phyloP scores from a whole-genome alignment of 345 rosid species.

The Brassica juncea region DNA sequence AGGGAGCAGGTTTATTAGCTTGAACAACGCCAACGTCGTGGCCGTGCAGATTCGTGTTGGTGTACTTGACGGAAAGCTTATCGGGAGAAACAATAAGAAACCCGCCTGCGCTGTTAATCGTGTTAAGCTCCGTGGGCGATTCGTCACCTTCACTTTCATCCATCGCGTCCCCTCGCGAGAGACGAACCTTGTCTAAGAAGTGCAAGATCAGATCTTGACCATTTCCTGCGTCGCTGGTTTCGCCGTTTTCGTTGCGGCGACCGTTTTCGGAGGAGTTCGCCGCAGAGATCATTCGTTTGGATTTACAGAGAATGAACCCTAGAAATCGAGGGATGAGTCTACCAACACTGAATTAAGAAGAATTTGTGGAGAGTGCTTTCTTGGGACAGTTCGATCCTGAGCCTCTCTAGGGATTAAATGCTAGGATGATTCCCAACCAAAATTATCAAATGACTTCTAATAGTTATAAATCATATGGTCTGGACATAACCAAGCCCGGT shows the following conservation, averaged over 20 bases:
- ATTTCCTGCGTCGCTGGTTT: constrained; percentile 3
- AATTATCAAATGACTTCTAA: not conserved
- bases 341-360: not conserved
- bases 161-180: constrained; percentile 36
- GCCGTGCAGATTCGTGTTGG: constrained; percentile 61
- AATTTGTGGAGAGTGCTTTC: not conserved
- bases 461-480: too few relatives aligned
- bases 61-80: constrained; percentile 78
- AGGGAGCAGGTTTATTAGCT: constrained; percentile 79
- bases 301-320: not conserved
- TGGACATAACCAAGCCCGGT: too few relatives aligned
- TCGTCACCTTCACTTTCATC: constrained; percentile 66
- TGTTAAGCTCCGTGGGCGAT: constrained; percentile 80
- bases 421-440: not conserved
- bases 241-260: constrained; percentile 26
- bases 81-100: constrained; percentile 76
- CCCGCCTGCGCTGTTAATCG: constrained; percentile 84
- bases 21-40: constrained; percentile 91
- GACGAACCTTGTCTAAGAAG: constrained; percentile 55
- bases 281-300: constrained; percentile 32
- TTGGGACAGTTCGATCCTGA: not conserved
- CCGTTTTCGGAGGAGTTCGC: constrained; percentile 33
- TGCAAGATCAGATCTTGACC: constrained; percentile 52
- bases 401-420: not conserved
- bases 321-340: not conserved